A percentile compares a stretch with the other conserved stretches of the same genome.
phyloP scores from a whole-genome alignment of 306 rosid genomes.

The Erythrophleum fordii region DNA sequence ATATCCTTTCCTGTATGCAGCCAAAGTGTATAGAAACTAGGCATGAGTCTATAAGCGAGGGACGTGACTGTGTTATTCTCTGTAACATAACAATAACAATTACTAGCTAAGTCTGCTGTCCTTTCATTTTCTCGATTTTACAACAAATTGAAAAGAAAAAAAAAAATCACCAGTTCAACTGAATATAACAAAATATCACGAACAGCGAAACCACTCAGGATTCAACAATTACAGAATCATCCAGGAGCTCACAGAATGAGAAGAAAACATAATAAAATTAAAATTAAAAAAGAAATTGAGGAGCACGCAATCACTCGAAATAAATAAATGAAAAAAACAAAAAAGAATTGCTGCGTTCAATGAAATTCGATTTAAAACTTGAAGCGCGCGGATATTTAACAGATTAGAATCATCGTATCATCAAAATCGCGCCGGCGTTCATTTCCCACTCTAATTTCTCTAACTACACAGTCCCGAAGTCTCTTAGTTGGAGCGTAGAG shows the following conservation, averaged over 20 bases:
- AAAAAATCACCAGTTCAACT: conserved; percentile 30
- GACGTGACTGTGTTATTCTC: not conserved
- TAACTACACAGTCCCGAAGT: not conserved
- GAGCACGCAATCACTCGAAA: conserved; percentile 15
- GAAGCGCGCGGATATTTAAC: conserved; percentile 34
- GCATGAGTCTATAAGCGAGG: not conserved
- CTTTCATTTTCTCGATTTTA: conserved; percentile 18
- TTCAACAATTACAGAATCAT: conserved; percentile 26
- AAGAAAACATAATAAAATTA: not conserved
- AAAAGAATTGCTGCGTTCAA: not conserved
- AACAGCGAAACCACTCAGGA: conserved; percentile 31
- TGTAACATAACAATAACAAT: not conserved
- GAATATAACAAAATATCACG: conserved; percentile 7
- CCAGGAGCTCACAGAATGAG: not conserved
- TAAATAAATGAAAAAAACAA: not conserved
- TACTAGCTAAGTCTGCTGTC: conserved; percentile 5
- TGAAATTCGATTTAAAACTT: conserved; percentile 39
- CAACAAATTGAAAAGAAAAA: not conserved
- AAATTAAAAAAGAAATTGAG: not conserved
- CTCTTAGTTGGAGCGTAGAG: conserved; percentile 8
- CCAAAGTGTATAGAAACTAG: not conserved
- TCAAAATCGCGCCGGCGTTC: not conserved
- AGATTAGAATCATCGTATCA: conserved; percentile 11
- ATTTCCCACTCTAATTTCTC: not conserved
- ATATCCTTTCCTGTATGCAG: not conserved